Base-by-base conservation (phyloP, 257 asterid species). In the Nicotiana attenuata region DNA sequence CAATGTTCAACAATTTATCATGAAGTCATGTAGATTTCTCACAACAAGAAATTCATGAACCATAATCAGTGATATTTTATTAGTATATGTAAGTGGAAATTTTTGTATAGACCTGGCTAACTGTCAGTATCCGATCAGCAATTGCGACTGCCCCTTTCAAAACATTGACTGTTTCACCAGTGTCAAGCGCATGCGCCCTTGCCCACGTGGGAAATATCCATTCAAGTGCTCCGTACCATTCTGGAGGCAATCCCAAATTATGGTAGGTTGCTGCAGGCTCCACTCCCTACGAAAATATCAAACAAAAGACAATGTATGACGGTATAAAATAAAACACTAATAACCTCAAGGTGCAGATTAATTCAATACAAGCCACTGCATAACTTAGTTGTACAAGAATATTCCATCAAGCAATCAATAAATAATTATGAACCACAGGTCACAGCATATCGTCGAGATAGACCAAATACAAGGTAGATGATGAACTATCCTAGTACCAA, bases 141-240 rank as follows among this genome's bases (percentile, higher is more conserved):
- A 97, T 90, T 81, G 94, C 94, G 20, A 96, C 87, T 84, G 98
- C 98, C 73, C 98, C 90, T 88, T 96, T 96, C 84, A 96, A 88
- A 80, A 93, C 89, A 82, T 96, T 96, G 80, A 96, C 98, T 1
- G 99, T 97, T 90, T 92, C 97, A 56, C 99, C 99, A n/a, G 98
- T 96, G 84, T 94, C 98, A 24, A 96, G 94, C 67, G 99, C 99
- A 80, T 96, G 99, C 4, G 92, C 87, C 82, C 99, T 91, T 10
- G 99, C 98, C 99, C 99, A 94, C 5, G 93, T 93, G 50, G 99
- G 99, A 57, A 94, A 96, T 24, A 96, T 91, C 97, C 98, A 96
- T 87, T 91, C 99, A 83, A 96, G 81, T 9, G 99, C 98, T 83
- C 90, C 93, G 86, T 96, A 96, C 99, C 99, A 96, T 50, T 90